Conservation (phyloP, 2,329 filamentous ascomycete genomes). For the Alternaria infectoria region DNA sequence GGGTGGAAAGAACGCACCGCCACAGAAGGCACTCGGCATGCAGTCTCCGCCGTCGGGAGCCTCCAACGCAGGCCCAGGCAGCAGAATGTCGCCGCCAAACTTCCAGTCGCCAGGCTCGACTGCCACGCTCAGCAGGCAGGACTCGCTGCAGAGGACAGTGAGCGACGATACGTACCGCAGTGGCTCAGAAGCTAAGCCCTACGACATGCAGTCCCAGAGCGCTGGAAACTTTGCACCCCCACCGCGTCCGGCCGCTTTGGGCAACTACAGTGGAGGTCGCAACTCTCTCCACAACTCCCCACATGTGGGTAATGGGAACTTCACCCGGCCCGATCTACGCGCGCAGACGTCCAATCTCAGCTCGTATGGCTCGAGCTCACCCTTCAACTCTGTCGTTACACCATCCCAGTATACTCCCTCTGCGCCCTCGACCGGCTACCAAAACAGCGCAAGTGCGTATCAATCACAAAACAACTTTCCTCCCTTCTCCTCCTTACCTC, state of each 20-base stretch:
- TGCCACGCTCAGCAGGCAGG: conserved; percentile 35
- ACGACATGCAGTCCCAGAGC: conserved; percentile 43
- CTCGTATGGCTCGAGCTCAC: conserved; percentile 44
- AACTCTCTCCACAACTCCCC: conserved; percentile 46
- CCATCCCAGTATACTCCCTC: conserved; percentile 57
- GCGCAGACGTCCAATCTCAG: conserved; percentile 45
- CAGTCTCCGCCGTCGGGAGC: conserved; percentile 42
- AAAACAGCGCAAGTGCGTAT: conserved; percentile 53
- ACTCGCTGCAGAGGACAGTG: conserved; percentile 41
- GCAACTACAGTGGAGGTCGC: conserved; percentile 38
- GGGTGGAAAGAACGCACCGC: conserved; percentile 36
- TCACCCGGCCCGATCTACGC: conserved; percentile 44
- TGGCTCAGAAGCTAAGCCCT: conserved; percentile 41
- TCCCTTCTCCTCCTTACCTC: conserved; percentile 66
- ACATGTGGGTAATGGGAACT: conserved; percentile 43
- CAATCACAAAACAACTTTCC: conserved; percentile 67
- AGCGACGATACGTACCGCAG: conserved; percentile 47
- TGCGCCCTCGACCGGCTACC: conserved; percentile 51
- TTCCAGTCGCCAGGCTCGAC: conserved; percentile 42
- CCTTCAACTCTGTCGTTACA: conserved; percentile 46
- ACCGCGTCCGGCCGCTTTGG: conserved; percentile 42
- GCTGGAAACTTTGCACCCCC: conserved; percentile 46
- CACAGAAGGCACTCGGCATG: conserved; percentile 28
- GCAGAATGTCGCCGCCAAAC: conserved; percentile 45
- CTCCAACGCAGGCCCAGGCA: conserved; percentile 26